Base-by-base conservation (phyloP, 495 filamentous ascomycete genomes). In the Podospora conica region DNA sequence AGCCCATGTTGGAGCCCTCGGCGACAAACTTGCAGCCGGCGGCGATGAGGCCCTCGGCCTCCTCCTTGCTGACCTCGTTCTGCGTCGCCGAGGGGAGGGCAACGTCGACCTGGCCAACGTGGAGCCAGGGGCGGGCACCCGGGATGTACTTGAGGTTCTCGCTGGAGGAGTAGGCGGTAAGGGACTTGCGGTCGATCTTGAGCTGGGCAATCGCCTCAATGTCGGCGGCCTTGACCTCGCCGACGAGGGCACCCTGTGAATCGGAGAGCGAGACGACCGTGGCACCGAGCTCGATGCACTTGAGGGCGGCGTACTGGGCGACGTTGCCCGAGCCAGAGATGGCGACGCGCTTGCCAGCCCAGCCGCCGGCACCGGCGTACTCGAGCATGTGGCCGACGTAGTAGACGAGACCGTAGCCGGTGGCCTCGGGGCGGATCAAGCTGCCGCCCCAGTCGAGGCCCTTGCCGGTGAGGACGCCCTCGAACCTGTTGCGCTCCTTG, bases 1-100 rank as follows among this genome's bases (percentile, higher is more conserved):
- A 97, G 63, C 95, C 95, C 94, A 98, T 98, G 84, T 98, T 98
- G 80, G 90, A 93, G 25, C 95, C 95, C 81, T 98, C 95, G 65
- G 95, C 95, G 72, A 98, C 87, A 84, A 94, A 97, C 76, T 88
- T 87, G 70, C 82, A 83, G 68, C 95, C 95, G 66, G 81, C 83
- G 63, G 83, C 84, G 63, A 97, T 87, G 33, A 98, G 84, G 21
- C 85, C 87, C 79, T 90, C 80, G 60, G 93, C 95, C 81, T 98
- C 95, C 74, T 94, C 91, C 71, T 87, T 86, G 74, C 82, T 89
- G 69, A 98, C 92, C 78, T 98, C 95, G 83, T 98, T 98, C 84
- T 98, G 95, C 67, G 95, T 98, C 28, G 95, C 95, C 68, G 82
- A 92, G 31, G 95, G 95, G 57, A 98, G 89, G 23, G 91, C 95